Evolutionary conservation across 2,329 filamentous ascomycete species (phyloP).

Genomic region (Aspergillus awamori): DNA sequence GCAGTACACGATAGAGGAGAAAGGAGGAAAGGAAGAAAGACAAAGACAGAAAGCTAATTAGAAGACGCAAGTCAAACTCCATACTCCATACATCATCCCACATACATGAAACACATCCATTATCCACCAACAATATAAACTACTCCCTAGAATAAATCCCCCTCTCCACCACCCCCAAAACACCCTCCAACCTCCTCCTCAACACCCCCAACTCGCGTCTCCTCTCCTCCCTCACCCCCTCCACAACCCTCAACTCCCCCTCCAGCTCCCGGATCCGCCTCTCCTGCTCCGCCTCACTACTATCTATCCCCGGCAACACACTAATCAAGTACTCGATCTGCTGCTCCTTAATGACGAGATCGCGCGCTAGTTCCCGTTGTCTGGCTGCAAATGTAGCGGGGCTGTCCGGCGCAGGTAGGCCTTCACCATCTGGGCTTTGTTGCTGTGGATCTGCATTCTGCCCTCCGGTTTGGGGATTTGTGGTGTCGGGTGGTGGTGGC

Average conservation of each 20-base stretch:
- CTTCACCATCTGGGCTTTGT: conserved; percentile 23
- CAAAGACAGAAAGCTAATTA: conserved; percentile 1
- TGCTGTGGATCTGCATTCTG: conserved; percentile 25
- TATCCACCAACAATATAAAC: background rate
- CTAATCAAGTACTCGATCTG: conserved; percentile 55
- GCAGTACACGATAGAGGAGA: conserved; percentile 16
- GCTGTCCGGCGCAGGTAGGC: conserved; percentile 44
- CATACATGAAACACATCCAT: background rate
- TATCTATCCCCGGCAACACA: conserved; percentile 50
- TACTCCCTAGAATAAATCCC: conserved; percentile 33
- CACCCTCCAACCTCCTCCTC: conserved; percentile 45
- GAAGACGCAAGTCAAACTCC: conserved; percentile 18
- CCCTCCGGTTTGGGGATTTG: conserved; percentile 18
- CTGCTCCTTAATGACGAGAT: conserved; percentile 54
- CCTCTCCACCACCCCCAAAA: conserved; percentile 45
- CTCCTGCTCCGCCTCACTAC: conserved; percentile 50
- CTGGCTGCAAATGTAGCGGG: conserved; percentile 46
- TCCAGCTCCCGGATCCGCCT: conserved; percentile 47
- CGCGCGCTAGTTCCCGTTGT: conserved; percentile 52
- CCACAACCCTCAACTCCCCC: conserved; percentile 47
- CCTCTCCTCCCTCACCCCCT: conserved; percentile 47
- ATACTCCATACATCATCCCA: background rate
- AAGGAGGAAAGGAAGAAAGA: background rate
- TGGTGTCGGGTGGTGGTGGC: conserved; percentile 17
- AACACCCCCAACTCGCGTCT: conserved; percentile 46